Base-by-base conservation (phyloP, 805 yeast species). In the Cyberlindnera euphorbiae region DNA sequence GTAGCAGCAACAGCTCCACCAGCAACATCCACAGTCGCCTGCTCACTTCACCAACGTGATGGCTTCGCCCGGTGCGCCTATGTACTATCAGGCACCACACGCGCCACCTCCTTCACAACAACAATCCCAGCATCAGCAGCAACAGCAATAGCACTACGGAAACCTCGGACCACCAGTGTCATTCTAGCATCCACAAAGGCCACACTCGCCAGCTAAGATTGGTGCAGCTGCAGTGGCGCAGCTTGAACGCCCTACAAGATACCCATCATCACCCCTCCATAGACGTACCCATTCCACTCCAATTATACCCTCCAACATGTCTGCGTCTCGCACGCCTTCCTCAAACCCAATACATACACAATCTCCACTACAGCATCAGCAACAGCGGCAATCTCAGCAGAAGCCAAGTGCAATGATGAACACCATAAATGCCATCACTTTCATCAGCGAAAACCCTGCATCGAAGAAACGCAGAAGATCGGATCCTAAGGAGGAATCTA, bases 171-270 rank as follows among this genome's bases (percentile, higher is more conserved):
- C 55, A 8, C 56, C 56, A 17, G 45, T 47, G 4, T 17, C 45
- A 4, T 35, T 49, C 24, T 42, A 42, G 13, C 30, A 29, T 7
- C 27, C 33, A 10, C 43, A 39, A 2, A 57, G 79, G 42, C 75
- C 80, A 13, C 56, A 70, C 21, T 77, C 85, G 2, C 88, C 88
- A 0, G 82, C 86, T 1, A 77, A 76, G 47, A 68, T 79, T 9
- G 89, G 89, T 1, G 87, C 87, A 1, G 73, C 70, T 16, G 86
- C 87, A 1, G 83, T 81, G 1, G 81, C 85, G 0, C 63, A 66
- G 2, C 48, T 73, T 23, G 51, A 53, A 34, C 46, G 52, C 31
- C 22, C 22, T 19, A 49, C 49, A 3, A 43, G 54, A 24, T 44
- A 42, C 17, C 58, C 60, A 38, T 6, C 44, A 13, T 41, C 55